A percentile compares a stretch with the other conserved stretches of the same genome.
phyloP scores from a whole-genome alignment of 1,284 basidiomycete genomes.

The Vanrija humicola region DNA sequence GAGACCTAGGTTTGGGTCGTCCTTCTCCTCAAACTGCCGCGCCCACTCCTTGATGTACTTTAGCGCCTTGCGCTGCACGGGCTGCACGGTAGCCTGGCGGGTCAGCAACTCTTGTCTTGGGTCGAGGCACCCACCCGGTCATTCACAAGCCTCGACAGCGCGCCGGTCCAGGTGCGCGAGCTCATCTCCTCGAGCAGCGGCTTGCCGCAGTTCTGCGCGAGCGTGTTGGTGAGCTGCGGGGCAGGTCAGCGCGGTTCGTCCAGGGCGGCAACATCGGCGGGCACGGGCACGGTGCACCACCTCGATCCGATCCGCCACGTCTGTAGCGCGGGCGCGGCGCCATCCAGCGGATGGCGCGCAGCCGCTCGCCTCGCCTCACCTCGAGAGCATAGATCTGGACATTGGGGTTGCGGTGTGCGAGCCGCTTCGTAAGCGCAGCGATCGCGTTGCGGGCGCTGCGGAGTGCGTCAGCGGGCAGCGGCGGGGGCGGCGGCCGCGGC shows the following conservation, averaged over 20 bases:
- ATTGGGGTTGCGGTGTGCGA: constrained; percentile 90
- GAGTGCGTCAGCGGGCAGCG: background rate
- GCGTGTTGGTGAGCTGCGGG: constrained; percentile 63
- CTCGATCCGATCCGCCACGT: too few relatives aligned
- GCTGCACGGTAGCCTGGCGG: constrained; percentile 77
- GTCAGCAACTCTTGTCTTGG: background rate
- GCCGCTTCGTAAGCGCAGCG: constrained; percentile 78
- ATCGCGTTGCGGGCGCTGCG: constrained; percentile 80
- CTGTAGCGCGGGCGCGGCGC: too few relatives aligned
- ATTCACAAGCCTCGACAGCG: constrained; percentile 75
- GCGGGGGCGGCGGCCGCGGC: too few relatives aligned
- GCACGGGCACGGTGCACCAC: too few relatives aligned
- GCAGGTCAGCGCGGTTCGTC: constrained; percentile 38
- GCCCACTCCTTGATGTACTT: constrained; percentile 78
- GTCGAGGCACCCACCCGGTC: constrained; percentile 70
- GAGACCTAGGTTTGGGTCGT: constrained; percentile 73
- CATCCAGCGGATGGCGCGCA: constrained; percentile 33
- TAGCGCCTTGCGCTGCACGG: constrained; percentile 74
- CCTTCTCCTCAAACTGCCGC: constrained; percentile 65
- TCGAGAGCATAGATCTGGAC: constrained; percentile 92
- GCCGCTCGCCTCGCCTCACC: background rate
- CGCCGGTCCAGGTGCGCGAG: constrained; percentile 82
- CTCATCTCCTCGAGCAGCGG: constrained; percentile 82
- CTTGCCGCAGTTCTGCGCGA: constrained; percentile 86
- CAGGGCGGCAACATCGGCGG: background rate